Evolutionary conservation across 768 basidiomycete species (phyloP).

Genomic region (Lepiota venenata): DNA sequence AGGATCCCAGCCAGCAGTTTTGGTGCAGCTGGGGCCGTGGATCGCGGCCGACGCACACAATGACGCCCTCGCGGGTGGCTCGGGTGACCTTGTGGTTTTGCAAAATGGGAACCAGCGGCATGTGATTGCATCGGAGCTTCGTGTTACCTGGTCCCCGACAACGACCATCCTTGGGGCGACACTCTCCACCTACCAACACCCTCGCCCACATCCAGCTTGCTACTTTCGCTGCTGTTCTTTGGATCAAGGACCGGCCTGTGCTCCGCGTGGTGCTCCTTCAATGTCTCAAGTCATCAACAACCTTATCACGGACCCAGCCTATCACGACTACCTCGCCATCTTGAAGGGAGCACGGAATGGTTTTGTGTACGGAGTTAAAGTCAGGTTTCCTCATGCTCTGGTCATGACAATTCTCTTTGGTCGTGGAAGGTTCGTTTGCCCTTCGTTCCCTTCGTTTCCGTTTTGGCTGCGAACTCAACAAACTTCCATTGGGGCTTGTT

Average conservation of each 20-base stretch:
- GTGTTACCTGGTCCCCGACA: background rate
- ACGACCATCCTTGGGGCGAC: constrained; percentile 13
- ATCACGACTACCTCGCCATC: constrained; percentile 89
- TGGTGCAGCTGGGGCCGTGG: background rate
- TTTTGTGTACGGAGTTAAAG: constrained; percentile 86
- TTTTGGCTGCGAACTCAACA: constrained; percentile 2
- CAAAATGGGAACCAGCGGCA: constrained; percentile 3
- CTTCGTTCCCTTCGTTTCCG: constrained; percentile 18
- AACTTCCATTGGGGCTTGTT: constrained; percentile 1
- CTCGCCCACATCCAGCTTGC: constrained; percentile 1
- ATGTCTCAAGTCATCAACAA: constrained; percentile 29
- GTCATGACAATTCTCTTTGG: constrained; percentile 96
- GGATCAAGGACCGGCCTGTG: background rate
- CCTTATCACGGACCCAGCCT: constrained; percentile 65
- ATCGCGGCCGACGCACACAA: background rate
- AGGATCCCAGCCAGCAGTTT: background rate
- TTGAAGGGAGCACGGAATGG: constrained; percentile 94
- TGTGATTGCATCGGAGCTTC: constrained; percentile 17
- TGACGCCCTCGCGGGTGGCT: too few species aligned
- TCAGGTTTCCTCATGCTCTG: constrained; percentile 93
- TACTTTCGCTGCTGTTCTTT: background rate
- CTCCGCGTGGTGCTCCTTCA: constrained; percentile 3
- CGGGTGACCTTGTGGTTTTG: background rate
- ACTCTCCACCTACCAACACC: constrained; percentile 3
- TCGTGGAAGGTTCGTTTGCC: constrained; percentile 72